phyloP scores from a whole-genome alignment of 768 basidiomycete species.

The Trametes villosa region DNA sequence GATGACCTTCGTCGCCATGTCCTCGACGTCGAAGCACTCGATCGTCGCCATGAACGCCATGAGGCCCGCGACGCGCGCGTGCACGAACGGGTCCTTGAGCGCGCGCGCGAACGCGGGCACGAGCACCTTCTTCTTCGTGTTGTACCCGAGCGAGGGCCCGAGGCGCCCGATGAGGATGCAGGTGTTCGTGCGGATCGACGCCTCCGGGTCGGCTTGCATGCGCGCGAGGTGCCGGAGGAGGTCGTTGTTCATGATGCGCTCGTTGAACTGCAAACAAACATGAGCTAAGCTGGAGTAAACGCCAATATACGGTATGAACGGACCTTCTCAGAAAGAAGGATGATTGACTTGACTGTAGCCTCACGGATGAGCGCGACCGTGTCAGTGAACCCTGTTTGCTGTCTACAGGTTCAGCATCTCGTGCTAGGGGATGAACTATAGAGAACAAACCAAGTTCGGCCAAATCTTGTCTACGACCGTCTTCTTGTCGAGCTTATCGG shows the following conservation, averaged over 20 bases:
- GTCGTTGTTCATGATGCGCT: constrained; percentile 95
- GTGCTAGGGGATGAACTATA: background rate
- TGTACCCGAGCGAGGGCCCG: constrained; percentile 80
- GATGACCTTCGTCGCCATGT: constrained; percentile 87
- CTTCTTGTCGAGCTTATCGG: constrained; percentile 85
- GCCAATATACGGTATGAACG: background rate
- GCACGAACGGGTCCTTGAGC: constrained; percentile 89
- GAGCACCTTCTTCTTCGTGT: constrained; percentile 95
- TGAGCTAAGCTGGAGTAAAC: no score
- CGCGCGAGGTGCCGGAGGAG: constrained; percentile 90
- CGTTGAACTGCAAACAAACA: constrained; percentile 63
- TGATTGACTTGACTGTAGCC: constrained; percentile 89
- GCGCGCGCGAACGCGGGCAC: constrained; percentile 93
- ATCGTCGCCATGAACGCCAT: constrained; percentile 96
- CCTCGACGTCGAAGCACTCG: constrained; percentile 87
- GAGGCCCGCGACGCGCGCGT: constrained; percentile 89
- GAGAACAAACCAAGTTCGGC: constrained; percentile 78
- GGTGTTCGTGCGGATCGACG: constrained; percentile 96
- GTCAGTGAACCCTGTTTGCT: constrained; percentile 97
- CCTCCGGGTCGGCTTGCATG: constrained; percentile 89
- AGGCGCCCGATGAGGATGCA: constrained; percentile 94
- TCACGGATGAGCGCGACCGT: constrained; percentile 94
- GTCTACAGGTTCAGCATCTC: background rate
- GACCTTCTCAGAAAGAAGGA: constrained; percentile 84
- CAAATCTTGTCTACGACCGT: constrained; percentile 87